These are phyloP conservation scores for Neurospora sp. DNA, from an alignment of 495 filamentous ascomycete species.

Conservation along the genomic window DNA sequence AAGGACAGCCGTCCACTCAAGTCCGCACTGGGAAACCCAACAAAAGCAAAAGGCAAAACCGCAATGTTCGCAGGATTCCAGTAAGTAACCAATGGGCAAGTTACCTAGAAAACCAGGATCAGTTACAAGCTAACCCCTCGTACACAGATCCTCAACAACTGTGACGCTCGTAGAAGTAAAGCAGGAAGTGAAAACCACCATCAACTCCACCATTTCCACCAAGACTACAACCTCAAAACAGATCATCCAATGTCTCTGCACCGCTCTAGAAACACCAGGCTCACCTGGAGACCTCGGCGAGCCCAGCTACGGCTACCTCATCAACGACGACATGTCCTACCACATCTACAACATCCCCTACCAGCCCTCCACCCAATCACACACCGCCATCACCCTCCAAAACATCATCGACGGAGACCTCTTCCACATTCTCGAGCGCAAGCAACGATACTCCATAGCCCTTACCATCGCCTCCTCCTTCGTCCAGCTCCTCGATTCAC, in stretches of 20 bases:
- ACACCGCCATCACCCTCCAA: slow-evolving; percentile 6
- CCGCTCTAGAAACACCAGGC: not conserved
- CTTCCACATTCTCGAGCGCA: not conserved
- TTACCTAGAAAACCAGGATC: no score
- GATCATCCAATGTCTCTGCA: not conserved
- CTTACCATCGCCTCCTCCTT: slow-evolving; percentile 13
- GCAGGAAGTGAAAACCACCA: not conserved
- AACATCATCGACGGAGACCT: slow-evolving; percentile 6
- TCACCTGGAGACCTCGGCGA: not conserved
- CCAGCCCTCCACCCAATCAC: not conserved
- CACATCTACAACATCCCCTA: slow-evolving; percentile 8
- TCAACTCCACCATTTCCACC: not conserved
- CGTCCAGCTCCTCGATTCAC: slow-evolving; percentile 11
- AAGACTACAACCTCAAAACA: not conserved
- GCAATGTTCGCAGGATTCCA: not conserved
- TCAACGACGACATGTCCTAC: slow-evolving; percentile 1
- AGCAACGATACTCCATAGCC: slow-evolving; percentile 6
- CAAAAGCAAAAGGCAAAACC: not conserved
- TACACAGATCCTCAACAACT: not conserved
- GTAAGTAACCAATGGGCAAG: no score
- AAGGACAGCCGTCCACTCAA: not conserved
- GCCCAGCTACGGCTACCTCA: slow-evolving; percentile 7
- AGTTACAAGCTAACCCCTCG: not conserved
- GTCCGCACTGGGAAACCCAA: not conserved
- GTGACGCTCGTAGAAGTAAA: not conserved